Conservation (phyloP, 2,329 filamentous ascomycete genomes). For the Fusarium redolens region DNA sequence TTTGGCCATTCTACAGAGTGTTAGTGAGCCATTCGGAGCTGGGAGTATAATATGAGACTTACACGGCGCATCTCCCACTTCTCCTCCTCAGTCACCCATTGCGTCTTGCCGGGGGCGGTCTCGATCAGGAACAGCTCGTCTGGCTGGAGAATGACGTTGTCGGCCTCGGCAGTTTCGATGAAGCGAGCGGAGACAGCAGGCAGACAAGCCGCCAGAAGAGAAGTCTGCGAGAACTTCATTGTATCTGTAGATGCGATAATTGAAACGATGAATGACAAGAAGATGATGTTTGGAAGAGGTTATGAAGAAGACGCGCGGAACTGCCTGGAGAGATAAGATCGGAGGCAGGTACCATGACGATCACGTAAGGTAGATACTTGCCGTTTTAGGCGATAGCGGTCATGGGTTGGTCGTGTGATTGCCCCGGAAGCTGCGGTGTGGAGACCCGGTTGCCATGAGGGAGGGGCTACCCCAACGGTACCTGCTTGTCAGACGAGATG, state of each 20-base stretch:
- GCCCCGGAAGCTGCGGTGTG: constrained; percentile 27
- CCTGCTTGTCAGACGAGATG: constrained; percentile 4
- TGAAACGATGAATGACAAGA: constrained; percentile 3
- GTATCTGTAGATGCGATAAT: not conserved
- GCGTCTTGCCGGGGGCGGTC: constrained; percentile 81
- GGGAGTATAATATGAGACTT: constrained; percentile 48
- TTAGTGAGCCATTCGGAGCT: constrained; percentile 4
- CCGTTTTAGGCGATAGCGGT: constrained; percentile 30
- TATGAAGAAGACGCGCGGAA: constrained; percentile 22
- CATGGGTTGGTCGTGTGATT: constrained; percentile 37
- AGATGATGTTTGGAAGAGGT: constrained; percentile 21
- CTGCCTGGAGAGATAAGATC: constrained; percentile 22
- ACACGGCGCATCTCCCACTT: constrained; percentile 93
- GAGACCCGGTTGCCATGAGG: constrained; percentile 37
- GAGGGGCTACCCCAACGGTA: not conserved
- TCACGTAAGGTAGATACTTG: constrained; percentile 39
- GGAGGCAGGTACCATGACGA: constrained; percentile 35
- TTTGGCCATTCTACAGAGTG: constrained; percentile 76
- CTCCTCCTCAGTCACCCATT: constrained; percentile 92
- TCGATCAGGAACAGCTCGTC: constrained; percentile 76
- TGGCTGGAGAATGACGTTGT: constrained; percentile 61
- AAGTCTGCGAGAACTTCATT: constrained; percentile 67
- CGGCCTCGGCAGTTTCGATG: constrained; percentile 62
- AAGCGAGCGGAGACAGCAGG: constrained; percentile 68
- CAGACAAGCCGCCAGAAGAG: constrained; percentile 65